Evolutionary conservation across 2,329 filamentous ascomycete genomes (phyloP).

Genomic region (Paraphaeosphaeria minitans): DNA sequence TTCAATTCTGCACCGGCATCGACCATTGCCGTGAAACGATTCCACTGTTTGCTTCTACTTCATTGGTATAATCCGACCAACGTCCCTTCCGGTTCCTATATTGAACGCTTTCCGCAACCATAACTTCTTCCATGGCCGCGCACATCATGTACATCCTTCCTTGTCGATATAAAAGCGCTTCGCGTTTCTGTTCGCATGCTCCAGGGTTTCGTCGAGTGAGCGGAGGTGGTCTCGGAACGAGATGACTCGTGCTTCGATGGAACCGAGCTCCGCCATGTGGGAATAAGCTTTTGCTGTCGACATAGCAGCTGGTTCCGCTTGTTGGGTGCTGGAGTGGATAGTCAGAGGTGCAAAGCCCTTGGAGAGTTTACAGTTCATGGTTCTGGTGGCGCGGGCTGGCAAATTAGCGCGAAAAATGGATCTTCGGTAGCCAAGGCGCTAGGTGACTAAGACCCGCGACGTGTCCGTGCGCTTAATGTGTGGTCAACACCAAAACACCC

Average conservation of each 20-base stretch:
- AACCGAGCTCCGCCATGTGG: too few relatives aligned
- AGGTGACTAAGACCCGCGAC: too few relatives aligned
- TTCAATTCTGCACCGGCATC: conserved; percentile 11
- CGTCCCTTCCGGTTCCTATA: conserved; percentile 8
- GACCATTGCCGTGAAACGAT: conserved; percentile 14
- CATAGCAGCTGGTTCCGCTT: too few relatives aligned
- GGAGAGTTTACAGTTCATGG: too few relatives aligned
- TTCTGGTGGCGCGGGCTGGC: too few relatives aligned
- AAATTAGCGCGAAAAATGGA: too few relatives aligned
- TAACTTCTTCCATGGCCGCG: conserved; percentile 11
- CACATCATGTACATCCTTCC: conserved; percentile 1
- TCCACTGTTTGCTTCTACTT: conserved; percentile 16
- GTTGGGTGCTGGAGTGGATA: too few relatives aligned
- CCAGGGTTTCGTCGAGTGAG: conserved; percentile 4
- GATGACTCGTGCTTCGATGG: background rate
- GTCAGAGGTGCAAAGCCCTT: too few relatives aligned
- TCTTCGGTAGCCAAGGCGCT: too few relatives aligned
- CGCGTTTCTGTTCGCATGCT: conserved; percentile 3
- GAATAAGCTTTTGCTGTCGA: too few relatives aligned
- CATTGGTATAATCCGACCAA: background rate
- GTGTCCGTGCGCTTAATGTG: too few relatives aligned
- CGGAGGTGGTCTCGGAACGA: background rate
- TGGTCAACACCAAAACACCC: too few relatives aligned
- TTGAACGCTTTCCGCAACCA: conserved; percentile 10
- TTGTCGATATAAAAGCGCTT: conserved; percentile 5